phyloP scores from a whole-genome alignment of 2,329 filamentous ascomycete genomes.

The Pestalotiopsis fici region DNA sequence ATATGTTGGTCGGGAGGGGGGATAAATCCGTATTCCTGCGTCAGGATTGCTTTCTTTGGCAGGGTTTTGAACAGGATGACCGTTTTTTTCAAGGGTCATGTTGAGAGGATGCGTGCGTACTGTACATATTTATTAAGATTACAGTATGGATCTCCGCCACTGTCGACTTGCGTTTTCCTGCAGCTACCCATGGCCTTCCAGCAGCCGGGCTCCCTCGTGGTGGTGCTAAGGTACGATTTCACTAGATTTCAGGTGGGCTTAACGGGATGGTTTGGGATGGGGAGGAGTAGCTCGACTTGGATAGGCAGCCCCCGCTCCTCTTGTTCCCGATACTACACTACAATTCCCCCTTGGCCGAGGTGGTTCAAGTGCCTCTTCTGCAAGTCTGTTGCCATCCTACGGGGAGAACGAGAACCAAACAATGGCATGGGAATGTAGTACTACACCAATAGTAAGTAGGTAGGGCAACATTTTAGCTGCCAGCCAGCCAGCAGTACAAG shows the following conservation, averaged over 20 bases:
- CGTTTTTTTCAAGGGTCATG: background rate
- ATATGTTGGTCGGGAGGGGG: background rate
- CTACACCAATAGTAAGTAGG: background rate
- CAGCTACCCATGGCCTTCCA: constrained; percentile 7
- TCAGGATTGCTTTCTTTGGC: background rate
- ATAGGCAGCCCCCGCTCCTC: background rate
- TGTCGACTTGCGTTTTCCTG: background rate
- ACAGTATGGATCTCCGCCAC: constrained; percentile 8
- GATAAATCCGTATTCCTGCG: background rate
- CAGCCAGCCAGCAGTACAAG: background rate
- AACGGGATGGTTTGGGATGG: too few relatives aligned
- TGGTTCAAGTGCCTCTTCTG: background rate
- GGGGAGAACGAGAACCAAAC: background rate
- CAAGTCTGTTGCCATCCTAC: background rate
- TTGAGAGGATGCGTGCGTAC: background rate
- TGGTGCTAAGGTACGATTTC: background rate
- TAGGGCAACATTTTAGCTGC: background rate
- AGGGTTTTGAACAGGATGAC: background rate
- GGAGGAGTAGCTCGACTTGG: background rate
- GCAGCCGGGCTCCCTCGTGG: background rate
- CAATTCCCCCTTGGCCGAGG: background rate
- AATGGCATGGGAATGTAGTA: background rate
- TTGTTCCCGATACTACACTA: background rate
- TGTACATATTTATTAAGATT: constrained; percentile 7
- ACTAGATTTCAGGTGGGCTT: background rate